Evolutionary conservation across 371 early-diverging fungal species (phyloP), one percentile per base, ranked within the genome.

Genomic region (Mucor mucedo): DNA sequence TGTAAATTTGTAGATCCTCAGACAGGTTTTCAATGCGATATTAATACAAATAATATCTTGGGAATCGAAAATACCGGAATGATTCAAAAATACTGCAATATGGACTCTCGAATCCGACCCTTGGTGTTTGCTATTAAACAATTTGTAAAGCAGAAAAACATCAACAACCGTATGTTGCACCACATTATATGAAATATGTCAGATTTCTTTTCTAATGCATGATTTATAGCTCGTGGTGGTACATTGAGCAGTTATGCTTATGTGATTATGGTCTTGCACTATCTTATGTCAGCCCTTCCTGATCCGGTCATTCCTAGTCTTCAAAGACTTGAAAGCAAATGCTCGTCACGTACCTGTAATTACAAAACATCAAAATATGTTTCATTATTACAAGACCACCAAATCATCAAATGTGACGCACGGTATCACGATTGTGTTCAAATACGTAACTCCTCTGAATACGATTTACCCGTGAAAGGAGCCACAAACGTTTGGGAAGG

Each of bases 1-100:
- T 87, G 85, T 76, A 90, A 89, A 66, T 88, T 89, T 58, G 74
- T 72, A 55, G 91, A 91, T 52, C 88, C 89, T 0, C 72, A 78
- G 39, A 65, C 73, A 32, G 60, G 75, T 11, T 55, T 76, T 48
- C 67, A 66, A 0, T 85, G 87, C 30, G 89, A 89, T 57, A 74
- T 87, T 60, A 87, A 82, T 62, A 75, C 85, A 57, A 77, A 86
- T 60, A 82, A 86, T 69, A 68, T 72, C 4, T 66, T 88, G 44
- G 87, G 84, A 8, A 70, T 89, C 40, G 74, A 82, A 57, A 89
- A 89, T 65, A 84, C 90, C 9, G 66, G 70, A 30, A 69, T 89
- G 64, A 79, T 89, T 48, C 68, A 78, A 45, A 73, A 79, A 6
- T 88, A 87, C 68, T 70, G 77, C 6, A 62, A 63, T 4, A 56